phyloP scores from a whole-genome alignment of 257 asterid species.

The Solanum piurae region DNA sequence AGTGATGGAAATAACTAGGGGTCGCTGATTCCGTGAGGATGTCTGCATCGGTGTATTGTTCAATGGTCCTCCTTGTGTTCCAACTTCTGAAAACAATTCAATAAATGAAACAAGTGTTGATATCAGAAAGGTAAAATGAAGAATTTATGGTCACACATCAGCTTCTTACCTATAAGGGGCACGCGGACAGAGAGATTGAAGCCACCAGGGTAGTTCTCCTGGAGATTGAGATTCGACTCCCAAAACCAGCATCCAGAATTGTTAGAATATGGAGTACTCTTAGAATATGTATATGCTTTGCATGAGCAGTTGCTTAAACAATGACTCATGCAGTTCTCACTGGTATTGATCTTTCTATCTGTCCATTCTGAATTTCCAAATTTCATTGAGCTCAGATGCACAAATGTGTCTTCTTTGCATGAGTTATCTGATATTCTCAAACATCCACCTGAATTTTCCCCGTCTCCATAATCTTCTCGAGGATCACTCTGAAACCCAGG shows the following conservation, averaged over 20 bases:
- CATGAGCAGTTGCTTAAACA: conserved; percentile 12
- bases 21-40: neutral
- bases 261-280: neutral
- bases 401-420: conserved; percentile 7
- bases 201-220: neutral
- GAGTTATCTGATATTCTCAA: neutral
- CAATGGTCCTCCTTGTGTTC: neutral
- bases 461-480: neutral
- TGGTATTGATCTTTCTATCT: neutral
- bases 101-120: neutral
- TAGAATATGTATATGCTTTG: conserved; percentile 9
- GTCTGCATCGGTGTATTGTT: neutral
- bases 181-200: conserved; percentile 9
- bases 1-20: neutral
- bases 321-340: neutral
- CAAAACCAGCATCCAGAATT: conserved; percentile 11
- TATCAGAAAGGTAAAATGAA: neutral
- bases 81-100: neutral
- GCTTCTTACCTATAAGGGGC: conserved; percentile 6
- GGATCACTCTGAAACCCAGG: neutral
- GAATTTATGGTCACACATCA: neutral
- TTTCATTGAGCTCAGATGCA: neutral
- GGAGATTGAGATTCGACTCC: conserved; percentile 12
- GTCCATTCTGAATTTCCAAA: neutral
- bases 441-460: conserved; percentile 14